Evolutionary conservation across 2,329 filamentous ascomycete genomes (phyloP).

Genomic region (Paecilomyces sp.): DNA sequence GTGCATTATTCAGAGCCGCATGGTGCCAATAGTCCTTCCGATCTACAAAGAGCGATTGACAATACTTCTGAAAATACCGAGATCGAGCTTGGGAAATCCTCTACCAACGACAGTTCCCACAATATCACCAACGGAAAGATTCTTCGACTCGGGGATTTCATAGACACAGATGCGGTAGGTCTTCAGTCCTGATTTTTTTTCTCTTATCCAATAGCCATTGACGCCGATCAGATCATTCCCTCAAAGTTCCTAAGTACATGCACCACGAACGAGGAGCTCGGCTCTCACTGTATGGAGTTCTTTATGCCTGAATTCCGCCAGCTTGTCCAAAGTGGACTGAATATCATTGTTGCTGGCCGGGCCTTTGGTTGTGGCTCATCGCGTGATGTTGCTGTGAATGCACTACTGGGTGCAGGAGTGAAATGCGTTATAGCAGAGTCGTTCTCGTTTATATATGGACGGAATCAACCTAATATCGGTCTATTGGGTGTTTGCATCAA

Average conservation of each 20-base stretch:
- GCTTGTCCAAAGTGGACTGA: slow-evolving; percentile 26
- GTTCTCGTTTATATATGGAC: slow-evolving; percentile 41
- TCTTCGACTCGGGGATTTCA: too few relatives aligned
- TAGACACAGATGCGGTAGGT: slow-evolving; percentile 11
- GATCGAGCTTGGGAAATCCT: too few relatives aligned
- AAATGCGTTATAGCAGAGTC: slow-evolving; percentile 39
- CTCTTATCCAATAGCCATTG: not conserved
- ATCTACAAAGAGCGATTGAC: too few relatives aligned
- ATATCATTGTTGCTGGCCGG: slow-evolving; percentile 39
- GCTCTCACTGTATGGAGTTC: slow-evolving; percentile 34
- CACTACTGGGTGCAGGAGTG: slow-evolving; percentile 32
- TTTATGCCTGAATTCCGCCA: slow-evolving; percentile 36
- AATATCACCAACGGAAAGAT: too few relatives aligned
- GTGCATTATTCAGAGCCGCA: too few relatives aligned
- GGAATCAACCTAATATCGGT: slow-evolving; percentile 41
- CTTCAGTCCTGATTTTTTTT: not conserved
- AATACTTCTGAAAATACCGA: too few relatives aligned
- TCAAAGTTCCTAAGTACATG: slow-evolving; percentile 28
- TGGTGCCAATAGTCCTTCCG: too few relatives aligned
- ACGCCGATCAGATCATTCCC: slow-evolving; percentile 28
- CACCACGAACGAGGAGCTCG: slow-evolving; percentile 25
- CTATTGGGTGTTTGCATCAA: slow-evolving; percentile 38
- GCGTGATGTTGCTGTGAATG: slow-evolving; percentile 37
- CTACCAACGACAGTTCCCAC: too few relatives aligned
- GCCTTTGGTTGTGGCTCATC: slow-evolving; percentile 43